A percentile compares a stretch with the other conserved stretches of the same genome.
phyloP scores from a whole-genome alignment of 768 basidiomycete species.

The Paxillus rubicundulus region DNA sequence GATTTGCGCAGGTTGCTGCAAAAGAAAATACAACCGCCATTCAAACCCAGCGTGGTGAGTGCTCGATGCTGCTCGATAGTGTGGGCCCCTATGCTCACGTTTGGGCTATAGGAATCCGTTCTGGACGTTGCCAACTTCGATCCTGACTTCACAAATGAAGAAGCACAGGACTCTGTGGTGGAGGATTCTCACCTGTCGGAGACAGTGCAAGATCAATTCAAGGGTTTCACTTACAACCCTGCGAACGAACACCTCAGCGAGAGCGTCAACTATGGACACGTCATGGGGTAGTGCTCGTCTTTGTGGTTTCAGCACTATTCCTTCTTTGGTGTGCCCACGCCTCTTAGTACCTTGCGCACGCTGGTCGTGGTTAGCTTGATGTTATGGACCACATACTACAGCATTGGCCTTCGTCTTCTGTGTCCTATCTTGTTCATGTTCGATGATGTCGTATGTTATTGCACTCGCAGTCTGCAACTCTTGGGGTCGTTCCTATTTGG shows the following conservation, averaged over 20 bases:
- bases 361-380: constrained; percentile 19
- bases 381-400: neutral
- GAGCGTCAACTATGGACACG: constrained; percentile 63
- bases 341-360: constrained; percentile 5
- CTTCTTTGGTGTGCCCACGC: no score
- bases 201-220: constrained; percentile 96
- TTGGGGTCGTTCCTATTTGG: neutral
- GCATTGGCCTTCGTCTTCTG: neutral
- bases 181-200: constrained; percentile 89
- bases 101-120: constrained; percentile 66
- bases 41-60: constrained; percentile 94
- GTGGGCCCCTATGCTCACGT: constrained; percentile 1
- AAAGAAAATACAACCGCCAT: constrained; percentile 96
- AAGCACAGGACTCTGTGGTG: constrained; percentile 93
- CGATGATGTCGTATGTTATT: neutral
- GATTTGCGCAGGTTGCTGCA: constrained; percentile 56
- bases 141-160: constrained; percentile 94
- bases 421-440: neutral
- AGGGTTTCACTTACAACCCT: constrained; percentile 86
- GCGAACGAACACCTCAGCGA: constrained; percentile 82
- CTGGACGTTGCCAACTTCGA: constrained; percentile 97
- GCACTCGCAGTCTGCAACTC: no score
- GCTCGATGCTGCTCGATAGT: neutral
- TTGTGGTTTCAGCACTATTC: neutral
- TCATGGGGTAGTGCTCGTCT: constrained; percentile 25